phyloP scores from a whole-genome alignment of 2,329 filamentous ascomycete species.

The Fusarium sp. region DNA sequence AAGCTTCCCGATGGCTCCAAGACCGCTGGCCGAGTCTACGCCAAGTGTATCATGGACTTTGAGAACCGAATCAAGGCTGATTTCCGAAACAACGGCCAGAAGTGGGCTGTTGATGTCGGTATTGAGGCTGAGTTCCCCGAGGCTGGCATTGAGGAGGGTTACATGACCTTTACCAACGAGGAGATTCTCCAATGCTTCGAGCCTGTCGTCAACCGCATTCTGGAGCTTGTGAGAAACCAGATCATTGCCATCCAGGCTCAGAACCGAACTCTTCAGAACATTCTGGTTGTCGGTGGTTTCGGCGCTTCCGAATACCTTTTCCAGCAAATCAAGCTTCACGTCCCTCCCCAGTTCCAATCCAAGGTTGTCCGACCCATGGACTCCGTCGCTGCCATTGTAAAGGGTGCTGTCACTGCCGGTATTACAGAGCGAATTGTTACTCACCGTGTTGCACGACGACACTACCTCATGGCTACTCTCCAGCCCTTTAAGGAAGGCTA shows the following conservation, averaged over 20 bases:
- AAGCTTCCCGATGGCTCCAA: conserved; percentile 97
- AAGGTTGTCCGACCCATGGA: conserved; percentile 99
- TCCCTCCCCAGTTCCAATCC: conserved; percentile 96
- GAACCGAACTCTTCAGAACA: conserved; percentile 93
- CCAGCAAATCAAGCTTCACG: conserved; percentile 98
- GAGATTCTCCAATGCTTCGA: conserved; percentile 99
- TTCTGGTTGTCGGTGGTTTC: conserved; percentile 96
- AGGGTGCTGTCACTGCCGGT: conserved; percentile 96
- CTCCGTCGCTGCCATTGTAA: conserved; percentile 97
- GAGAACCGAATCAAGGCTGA: conserved; percentile 99
- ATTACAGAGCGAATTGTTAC: conserved; percentile 98
- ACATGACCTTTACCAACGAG: conserved; percentile 99
- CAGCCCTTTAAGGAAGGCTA: conserved; percentile 99
- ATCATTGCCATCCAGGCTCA: conserved; percentile 99
- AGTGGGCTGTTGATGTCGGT: conserved; percentile 98
- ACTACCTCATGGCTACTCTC: conserved; percentile 99
- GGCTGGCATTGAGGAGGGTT: conserved; percentile 97
- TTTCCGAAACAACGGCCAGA: conserved; percentile 98
- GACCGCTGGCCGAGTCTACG: conserved; percentile 97
- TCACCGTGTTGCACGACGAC: conserved; percentile 94
- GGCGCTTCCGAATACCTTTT: conserved; percentile 99
- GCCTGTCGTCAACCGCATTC: conserved; percentile 95
- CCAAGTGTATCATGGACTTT: conserved; percentile 99
- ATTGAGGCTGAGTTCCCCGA: conserved; percentile 99
- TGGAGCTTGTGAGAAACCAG: conserved; percentile 96